phyloP scores from a whole-genome alignment of 2,329 filamentous ascomycete genomes.

The Nakataea oryzae region DNA sequence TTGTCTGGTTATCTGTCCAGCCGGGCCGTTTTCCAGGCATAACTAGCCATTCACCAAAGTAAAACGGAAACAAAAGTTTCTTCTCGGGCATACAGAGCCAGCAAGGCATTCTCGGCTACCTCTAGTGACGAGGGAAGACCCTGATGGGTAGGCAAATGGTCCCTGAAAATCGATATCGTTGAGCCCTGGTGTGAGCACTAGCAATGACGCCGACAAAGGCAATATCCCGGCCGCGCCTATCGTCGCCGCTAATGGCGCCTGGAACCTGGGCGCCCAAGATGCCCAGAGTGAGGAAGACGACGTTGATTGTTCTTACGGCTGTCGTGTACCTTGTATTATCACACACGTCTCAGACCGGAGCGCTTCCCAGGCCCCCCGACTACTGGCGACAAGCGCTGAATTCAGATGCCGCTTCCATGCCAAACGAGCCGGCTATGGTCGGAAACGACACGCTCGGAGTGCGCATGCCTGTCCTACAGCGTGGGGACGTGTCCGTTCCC shows the following conservation, averaged over 20 bases:
- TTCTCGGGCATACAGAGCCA: not conserved
- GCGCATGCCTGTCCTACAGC: not conserved
- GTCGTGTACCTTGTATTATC: not conserved
- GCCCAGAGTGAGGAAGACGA: not conserved
- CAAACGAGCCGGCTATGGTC: not conserved
- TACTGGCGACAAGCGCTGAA: not conserved
- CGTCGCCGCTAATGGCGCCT: too few relatives aligned
- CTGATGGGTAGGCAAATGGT: not conserved
- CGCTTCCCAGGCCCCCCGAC: too few relatives aligned
- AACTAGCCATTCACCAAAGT: too few relatives aligned
- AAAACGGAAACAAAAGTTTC: too few relatives aligned
- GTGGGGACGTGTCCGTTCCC: too few relatives aligned
- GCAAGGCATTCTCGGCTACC: too few relatives aligned
- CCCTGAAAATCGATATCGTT: not conserved
- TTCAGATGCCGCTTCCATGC: not conserved
- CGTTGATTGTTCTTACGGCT: not conserved
- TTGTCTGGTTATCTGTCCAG: not conserved
- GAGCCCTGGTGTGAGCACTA: too few relatives aligned
- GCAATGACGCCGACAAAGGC: not conserved
- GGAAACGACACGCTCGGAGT: not conserved
- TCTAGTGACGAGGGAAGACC: not conserved
- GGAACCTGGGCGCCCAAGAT: not conserved
- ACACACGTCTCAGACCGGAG: not conserved
- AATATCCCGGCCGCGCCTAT: not conserved
- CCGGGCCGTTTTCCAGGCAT: too few relatives aligned